These are phyloP conservation scores for Nakaseomyces bracarensis DNA, from an alignment of 1,139 yeast species.

Conservation along the genomic window DNA sequence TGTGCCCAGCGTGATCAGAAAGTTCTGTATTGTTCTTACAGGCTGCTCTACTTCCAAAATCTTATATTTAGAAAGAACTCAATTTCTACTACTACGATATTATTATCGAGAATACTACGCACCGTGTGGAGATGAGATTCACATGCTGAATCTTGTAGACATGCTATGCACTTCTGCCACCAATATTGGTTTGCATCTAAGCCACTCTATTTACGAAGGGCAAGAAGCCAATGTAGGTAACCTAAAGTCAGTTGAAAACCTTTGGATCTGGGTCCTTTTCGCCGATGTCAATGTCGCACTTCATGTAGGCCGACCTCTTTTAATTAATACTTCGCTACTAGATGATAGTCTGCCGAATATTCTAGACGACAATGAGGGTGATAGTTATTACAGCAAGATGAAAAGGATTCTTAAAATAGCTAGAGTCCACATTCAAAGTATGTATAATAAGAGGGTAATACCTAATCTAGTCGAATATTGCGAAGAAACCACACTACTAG, in stretches of 20 bases:
- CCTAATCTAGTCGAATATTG: constrained; percentile 17
- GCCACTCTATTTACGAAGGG: constrained; percentile 20
- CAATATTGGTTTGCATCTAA: constrained; percentile 30
- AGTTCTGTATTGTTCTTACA: constrained; percentile 16
- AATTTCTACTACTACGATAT: constrained; percentile 13
- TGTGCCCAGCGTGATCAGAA: constrained; percentile 16
- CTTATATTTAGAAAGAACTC: constrained; percentile 13
- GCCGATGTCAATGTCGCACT: constrained; percentile 28
- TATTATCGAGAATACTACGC: constrained; percentile 16
- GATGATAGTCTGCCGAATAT: constrained; percentile 4
- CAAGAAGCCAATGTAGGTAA: constrained; percentile 21
- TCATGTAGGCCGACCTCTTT: constrained; percentile 27
- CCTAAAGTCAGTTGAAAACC: constrained; percentile 17
- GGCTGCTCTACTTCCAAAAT: constrained; percentile 13
- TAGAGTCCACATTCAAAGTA: constrained; percentile 16
- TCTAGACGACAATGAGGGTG: constrained; percentile 1
- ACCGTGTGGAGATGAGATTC: constrained; percentile 27
- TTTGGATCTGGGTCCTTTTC: constrained; percentile 28
- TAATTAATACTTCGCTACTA: constrained; percentile 17
- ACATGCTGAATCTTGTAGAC: constrained; percentile 19
- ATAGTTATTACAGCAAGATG: constrained; percentile 9
- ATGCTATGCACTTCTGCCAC: constrained; percentile 25
- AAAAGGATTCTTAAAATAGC: constrained; percentile 17
- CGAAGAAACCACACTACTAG: constrained; percentile 13
- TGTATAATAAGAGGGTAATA: constrained; percentile 11